Base-by-base conservation (phyloP, 371 early-diverging fungal genomes). In the Rhizopus microsporus region DNA sequence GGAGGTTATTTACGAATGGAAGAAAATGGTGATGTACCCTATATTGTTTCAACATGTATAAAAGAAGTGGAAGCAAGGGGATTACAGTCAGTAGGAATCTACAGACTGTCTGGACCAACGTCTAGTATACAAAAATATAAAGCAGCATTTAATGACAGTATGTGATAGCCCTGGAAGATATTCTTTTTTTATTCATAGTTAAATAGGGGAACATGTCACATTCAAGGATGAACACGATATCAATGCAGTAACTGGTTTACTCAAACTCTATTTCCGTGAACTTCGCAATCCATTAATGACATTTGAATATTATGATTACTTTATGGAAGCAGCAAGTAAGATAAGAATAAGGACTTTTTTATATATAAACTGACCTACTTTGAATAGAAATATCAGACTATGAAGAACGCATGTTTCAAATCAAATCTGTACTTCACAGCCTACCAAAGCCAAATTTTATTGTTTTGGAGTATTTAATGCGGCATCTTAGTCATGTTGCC, bases 231-330 rank as follows among this genome's bases (percentile, higher is more conserved):
- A 84, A 40, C 72, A 70, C 9, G 94, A 93, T 68, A 84, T 93
- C 54, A 92, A 92, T 63, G 89, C 83, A 6, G 80, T 90, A 9
- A 82, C 94, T 0, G 87, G 89, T 3, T 60, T 89, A 9, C 71
- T 93, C 32, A 93, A 93, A 64, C 81, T 89, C 12, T 93, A 90
- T 66, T 89, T 93, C 56, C 79, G 94, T 12, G 94, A 93, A 66
- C 77, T 93, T 37, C 75, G 77, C 12, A 85, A 89, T 49, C 92
- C 94, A 3, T 57, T 93, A 37, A 78, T 93, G 60, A 88, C 90
- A 29, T 89, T 81, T 70, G 88, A 85, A 44, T 83, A 88, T 37
- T 93, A 92, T 61, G 88, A 88, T 10, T 79, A 78, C 53, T 91
- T 91, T 59, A 87, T 93, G 51, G 84, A 81, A 31, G 88, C 90